Evolutionary conservation across 2,329 filamentous ascomycete species (phyloP).

Genomic region (Lachnum nothofagi): DNA sequence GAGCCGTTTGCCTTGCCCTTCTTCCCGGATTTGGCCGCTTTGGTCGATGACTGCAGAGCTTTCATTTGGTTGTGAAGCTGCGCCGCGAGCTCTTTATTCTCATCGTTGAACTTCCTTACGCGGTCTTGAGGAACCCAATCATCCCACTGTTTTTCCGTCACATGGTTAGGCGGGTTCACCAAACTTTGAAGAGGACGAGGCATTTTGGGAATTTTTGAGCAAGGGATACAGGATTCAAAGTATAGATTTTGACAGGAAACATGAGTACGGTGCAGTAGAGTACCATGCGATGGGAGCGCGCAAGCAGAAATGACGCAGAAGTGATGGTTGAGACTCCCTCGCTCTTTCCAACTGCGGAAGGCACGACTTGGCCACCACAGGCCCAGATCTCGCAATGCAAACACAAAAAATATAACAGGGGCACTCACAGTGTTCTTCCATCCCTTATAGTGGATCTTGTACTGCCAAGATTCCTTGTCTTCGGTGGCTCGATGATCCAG

Average conservation of each 20-base stretch:
- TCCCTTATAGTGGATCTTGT: constrained; percentile 96
- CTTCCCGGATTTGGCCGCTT: constrained; percentile 41
- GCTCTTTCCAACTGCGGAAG: constrained; percentile 17
- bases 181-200: background rate
- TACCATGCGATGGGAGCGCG: background rate
- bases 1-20: constrained; percentile 50
- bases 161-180: constrained; percentile 17
- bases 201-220: background rate
- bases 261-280: background rate
- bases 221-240: constrained; percentile 29
- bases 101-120: constrained; percentile 87
- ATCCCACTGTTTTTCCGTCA: constrained; percentile 64
- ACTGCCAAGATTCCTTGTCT: constrained; percentile 73
- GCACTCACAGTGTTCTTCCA: constrained; percentile 88
- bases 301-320: background rate
- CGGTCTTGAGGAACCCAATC: constrained; percentile 96
- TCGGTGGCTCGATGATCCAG: constrained; percentile 67
- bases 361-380: background rate
- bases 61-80: constrained; percentile 66
- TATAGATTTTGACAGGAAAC: background rate
- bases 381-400: background rate
- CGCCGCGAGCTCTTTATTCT: constrained; percentile 83
- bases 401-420: background rate
- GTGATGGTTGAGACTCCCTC: background rate
- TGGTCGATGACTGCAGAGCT: constrained; percentile 34